phyloP scores from a whole-genome alignment of 805 yeast species.

The Monosporozyma solicola region DNA sequence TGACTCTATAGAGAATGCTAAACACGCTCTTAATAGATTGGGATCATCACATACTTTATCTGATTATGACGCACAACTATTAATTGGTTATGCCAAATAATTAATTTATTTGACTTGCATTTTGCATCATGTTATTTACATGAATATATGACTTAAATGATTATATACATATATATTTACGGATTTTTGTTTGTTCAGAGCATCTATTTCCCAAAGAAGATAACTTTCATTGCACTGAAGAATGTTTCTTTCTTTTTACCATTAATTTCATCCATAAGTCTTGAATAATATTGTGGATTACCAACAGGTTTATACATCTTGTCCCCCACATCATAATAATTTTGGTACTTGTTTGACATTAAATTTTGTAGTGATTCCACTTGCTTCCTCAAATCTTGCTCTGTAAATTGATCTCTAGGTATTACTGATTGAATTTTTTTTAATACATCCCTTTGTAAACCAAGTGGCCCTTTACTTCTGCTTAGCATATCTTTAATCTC shows the following conservation, averaged over 20 bases:
- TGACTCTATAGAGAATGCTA: conserved; percentile 45
- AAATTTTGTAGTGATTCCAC: conserved; percentile 48
- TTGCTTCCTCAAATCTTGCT: conserved; percentile 43
- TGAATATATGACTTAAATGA: background rate
- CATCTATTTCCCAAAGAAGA: conserved; percentile 56
- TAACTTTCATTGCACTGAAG: conserved; percentile 60
- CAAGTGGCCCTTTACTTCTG: conserved; percentile 34
- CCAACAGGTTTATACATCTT: conserved; percentile 75
- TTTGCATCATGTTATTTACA: background rate
- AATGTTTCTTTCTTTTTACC: conserved; percentile 64
- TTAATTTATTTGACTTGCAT: background rate
- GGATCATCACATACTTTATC: conserved; percentile 10
- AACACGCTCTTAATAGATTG: conserved; percentile 9
- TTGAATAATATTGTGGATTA: conserved; percentile 66
- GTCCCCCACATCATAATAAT: conserved; percentile 55
- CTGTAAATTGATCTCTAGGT: conserved; percentile 43
- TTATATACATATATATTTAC: conserved; percentile 1
- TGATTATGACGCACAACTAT: conserved; percentile 4
- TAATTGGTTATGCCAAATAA: conserved; percentile 27
- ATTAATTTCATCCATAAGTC: conserved; percentile 59
- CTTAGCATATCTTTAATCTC: conserved; percentile 33
- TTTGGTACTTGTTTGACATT: conserved; percentile 51
- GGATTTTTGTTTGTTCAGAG: no score
- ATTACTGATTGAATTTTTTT: conserved; percentile 34
- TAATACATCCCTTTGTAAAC: conserved; percentile 40